Evolutionary conservation across 2,329 filamentous ascomycete genomes (phyloP).

Genomic region (Raffaelea arxii): DNA sequence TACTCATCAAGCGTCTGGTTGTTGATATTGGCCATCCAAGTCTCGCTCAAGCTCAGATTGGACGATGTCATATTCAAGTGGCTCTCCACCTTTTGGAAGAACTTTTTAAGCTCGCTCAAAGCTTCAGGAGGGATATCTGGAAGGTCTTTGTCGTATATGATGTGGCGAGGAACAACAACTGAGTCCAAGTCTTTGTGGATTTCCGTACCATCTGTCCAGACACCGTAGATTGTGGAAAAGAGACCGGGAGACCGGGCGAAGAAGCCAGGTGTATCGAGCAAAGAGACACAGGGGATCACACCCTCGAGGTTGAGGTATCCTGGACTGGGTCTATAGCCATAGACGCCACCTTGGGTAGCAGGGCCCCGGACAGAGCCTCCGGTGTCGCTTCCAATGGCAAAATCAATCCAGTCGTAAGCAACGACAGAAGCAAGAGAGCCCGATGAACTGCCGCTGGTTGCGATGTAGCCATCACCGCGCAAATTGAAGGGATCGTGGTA

Average conservation of each 20-base stretch:
- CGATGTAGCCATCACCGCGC: not conserved
- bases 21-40: too few relatives aligned
- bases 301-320: not conserved
- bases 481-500: not conserved
- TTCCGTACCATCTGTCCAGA: not conserved
- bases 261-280: not conserved
- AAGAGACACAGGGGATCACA: not conserved
- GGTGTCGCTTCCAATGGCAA: not conserved
- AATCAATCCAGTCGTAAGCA: not conserved
- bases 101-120: not conserved
- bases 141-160: not conserved
- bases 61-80: not conserved
- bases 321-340: not conserved
- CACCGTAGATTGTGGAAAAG: not conserved
- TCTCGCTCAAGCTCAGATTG: not conserved
- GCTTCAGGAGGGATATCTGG: too few relatives aligned
- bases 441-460: not conserved
- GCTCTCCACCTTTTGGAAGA: not conserved
- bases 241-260: not conserved
- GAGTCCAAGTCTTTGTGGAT: not conserved
- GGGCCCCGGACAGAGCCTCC: not conserved
- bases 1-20: too few relatives aligned
- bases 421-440: not conserved
- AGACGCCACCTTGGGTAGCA: not conserved
- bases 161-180: not conserved